Percentiles rank a stretch among this genome's conserved stretches.
Conservation (phyloP, 2,329 filamentous ascomycete species). For the Rutstroemia sydowiana region DNA sequence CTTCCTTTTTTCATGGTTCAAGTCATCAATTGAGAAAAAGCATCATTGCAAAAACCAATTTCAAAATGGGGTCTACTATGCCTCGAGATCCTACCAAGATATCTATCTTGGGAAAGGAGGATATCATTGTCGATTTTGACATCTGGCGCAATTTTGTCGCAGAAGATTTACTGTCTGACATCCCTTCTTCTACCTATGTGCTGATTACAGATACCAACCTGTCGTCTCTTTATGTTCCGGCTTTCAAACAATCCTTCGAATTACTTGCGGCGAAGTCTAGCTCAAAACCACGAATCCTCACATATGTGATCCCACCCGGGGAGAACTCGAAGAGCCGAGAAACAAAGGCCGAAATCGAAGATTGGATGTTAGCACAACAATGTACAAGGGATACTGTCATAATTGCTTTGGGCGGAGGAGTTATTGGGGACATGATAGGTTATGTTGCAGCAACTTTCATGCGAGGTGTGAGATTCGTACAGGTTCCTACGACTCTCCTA, state of each 20-base stretch:
- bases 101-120: slow-evolving; percentile 78
- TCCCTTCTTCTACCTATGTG: slow-evolving; percentile 85
- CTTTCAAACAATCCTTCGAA: slow-evolving; percentile 63
- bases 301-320: slow-evolving; percentile 80
- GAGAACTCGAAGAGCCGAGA: slow-evolving; percentile 90
- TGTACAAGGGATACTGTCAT: slow-evolving; percentile 94
- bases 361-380: slow-evolving; percentile 89
- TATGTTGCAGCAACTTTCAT: slow-evolving; percentile 98
- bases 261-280: slow-evolving; percentile 32
- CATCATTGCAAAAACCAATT: no score
- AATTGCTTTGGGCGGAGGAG: slow-evolving; percentile 88
- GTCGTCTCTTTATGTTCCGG: slow-evolving; percentile 68
- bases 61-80: slow-evolving; percentile 21
- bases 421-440: slow-evolving; percentile 96
- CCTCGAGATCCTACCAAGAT: slow-evolving; percentile 48
- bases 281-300: slow-evolving; percentile 61
- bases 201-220: slow-evolving; percentile 96
- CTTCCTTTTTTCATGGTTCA: background rate
- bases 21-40: no score
- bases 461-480: slow-evolving; percentile 91
- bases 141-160: slow-evolving; percentile 80
- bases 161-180: slow-evolving; percentile 68
- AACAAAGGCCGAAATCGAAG: slow-evolving; percentile 92
- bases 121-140: slow-evolving; percentile 85
- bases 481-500: slow-evolving; percentile 89